Percentiles rank a stretch among this genome's conserved stretches.
These are phyloP conservation scores for Aureobasidium sp. DNA, from an alignment of 2,329 filamentous ascomycete species.

Conservation along the genomic window DNA sequence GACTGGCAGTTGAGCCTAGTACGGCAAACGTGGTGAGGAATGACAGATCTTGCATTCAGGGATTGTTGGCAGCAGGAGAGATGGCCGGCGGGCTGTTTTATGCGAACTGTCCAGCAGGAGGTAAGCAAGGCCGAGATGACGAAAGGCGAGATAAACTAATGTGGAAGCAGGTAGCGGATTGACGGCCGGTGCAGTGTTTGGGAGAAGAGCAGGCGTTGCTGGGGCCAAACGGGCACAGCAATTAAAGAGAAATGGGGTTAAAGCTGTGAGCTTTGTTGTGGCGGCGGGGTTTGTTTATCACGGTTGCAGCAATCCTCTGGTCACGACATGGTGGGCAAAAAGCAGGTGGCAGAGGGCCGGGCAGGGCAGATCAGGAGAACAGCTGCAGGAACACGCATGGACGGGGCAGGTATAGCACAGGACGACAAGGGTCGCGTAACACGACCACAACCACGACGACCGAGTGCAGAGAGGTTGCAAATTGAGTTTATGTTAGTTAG, in stretches of 20 bases:
- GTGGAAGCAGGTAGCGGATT: constrained; percentile 41
- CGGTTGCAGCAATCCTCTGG: not conserved
- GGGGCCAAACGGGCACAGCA: constrained; percentile 19
- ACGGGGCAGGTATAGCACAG: not conserved
- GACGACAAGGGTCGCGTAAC: not conserved
- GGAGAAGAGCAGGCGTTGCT: constrained; percentile 33
- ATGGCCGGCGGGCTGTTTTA: constrained; percentile 59
- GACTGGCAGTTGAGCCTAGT: constrained; percentile 47
- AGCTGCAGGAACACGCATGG: constrained; percentile 6
- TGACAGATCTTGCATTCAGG: constrained; percentile 39
- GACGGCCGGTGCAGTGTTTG: constrained; percentile 50
- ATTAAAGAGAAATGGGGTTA: constrained; percentile 6
- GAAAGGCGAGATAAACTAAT: not conserved
- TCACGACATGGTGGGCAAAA: not conserved
- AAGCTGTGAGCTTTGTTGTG: not conserved
- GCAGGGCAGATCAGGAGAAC: not conserved
- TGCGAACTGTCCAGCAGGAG: constrained; percentile 55
- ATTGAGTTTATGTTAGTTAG: not conserved
- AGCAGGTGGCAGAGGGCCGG: not conserved
- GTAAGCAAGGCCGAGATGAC: not conserved
- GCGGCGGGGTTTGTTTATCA: not conserved
- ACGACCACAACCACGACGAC: not conserved
- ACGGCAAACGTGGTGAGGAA: constrained; percentile 45
- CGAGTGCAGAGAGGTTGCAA: not conserved
- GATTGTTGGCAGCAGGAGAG: constrained; percentile 54